Evolutionary conservation across 1,284 basidiomycete genomes (phyloP).

Genomic region (Singerocomus rubriflavus): DNA sequence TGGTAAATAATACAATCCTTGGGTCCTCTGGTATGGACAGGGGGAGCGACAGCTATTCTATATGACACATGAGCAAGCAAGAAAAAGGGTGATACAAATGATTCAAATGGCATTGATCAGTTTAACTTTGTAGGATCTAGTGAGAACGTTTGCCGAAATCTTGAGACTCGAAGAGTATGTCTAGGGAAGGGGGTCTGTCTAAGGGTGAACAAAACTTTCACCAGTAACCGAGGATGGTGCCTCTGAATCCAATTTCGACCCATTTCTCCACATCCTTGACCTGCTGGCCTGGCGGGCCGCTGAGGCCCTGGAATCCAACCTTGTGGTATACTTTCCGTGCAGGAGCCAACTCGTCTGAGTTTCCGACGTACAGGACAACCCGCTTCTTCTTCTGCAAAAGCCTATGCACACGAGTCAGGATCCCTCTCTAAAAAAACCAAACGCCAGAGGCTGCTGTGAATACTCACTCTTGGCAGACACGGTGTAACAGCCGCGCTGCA

Average conservation of each 20-base stretch:
- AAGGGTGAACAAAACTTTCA: conserved; percentile 13
- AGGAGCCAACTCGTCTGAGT: conserved; percentile 17
- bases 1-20: background rate
- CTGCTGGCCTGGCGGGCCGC: conserved; percentile 6
- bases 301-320: conserved; percentile 25
- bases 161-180: too few relatives aligned
- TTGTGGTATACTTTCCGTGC: conserved; percentile 25
- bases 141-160: too few relatives aligned
- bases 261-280: conserved; percentile 20
- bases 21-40: background rate
- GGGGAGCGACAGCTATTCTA: conserved; percentile 9
- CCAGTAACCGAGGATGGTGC: conserved; percentile 45
- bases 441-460: background rate
- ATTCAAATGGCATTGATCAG: too few relatives aligned
- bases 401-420: conserved; percentile 8
- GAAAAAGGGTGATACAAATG: too few relatives aligned
- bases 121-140: too few relatives aligned
- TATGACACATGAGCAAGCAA: background rate
- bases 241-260: conserved; percentile 21
- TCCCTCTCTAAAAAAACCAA: background rate
- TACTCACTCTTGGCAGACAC: conserved; percentile 41
- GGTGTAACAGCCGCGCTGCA: conserved; percentile 43
- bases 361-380: conserved; percentile 53
- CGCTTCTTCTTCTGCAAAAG: conserved; percentile 37
- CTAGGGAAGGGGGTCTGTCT: too few relatives aligned